Evolutionary conservation across 1,284 basidiomycete species (phyloP).

Genomic region (Inonotus obliquus): DNA sequence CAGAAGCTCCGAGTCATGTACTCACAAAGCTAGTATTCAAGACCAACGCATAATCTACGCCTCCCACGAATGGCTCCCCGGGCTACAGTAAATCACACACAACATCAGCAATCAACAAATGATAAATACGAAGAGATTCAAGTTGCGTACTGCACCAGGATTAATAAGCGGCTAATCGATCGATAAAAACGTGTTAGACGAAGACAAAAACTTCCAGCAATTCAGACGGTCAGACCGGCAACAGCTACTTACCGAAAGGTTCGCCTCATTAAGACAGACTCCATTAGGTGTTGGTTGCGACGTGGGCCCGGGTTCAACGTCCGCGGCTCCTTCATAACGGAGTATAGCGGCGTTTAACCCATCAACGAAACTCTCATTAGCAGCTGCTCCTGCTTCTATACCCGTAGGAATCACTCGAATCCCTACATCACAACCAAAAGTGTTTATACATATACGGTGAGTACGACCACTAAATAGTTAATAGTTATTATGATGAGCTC

Average conservation of each 20-base stretch:
- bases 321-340: conserved; percentile 31
- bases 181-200: conserved; percentile 1
- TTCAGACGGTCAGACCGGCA: conserved; percentile 1
- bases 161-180: conserved; percentile 25
- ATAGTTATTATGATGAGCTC: no score
- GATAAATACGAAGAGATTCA: neutral
- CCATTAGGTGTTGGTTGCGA: conserved; percentile 20
- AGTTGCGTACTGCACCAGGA: conserved; percentile 22
- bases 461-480: no score
- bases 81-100: conserved; percentile 20
- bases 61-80: conserved; percentile 25
- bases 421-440: conserved; percentile 22
- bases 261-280: conserved; percentile 26
- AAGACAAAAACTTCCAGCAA: neutral
- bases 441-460: no score
- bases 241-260: conserved; percentile 22
- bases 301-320: conserved; percentile 32
- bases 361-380: conserved; percentile 21
- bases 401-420: conserved; percentile 28
- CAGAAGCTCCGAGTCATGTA: no score
- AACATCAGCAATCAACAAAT: neutral
- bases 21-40: conserved; percentile 21
- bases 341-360: conserved; percentile 30
- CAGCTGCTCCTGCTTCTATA: conserved; percentile 9
- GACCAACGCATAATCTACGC: conserved; percentile 28